Evolutionary conservation across 2,329 filamentous ascomycete species (phyloP), one percentile per base, ranked within the genome.

Genomic region (Trichoderma atroviride): DNA sequence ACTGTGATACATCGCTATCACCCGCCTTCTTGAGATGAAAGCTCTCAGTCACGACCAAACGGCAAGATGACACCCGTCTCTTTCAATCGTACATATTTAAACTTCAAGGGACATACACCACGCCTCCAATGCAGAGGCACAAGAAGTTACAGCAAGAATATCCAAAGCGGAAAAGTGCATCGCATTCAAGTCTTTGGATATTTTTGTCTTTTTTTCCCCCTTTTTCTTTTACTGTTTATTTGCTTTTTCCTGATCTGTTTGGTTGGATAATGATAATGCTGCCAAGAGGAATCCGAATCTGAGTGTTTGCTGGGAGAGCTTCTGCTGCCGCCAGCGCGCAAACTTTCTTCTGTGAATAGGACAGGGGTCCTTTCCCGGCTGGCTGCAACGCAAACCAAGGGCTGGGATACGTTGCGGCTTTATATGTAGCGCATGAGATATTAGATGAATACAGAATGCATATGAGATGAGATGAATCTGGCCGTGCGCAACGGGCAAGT

Each of bases 331-430:
- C 33, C 29, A 27, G 43, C 37, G 47, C 60, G 55, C 52, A 69
- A 70, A 57, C 60, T 53, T 62, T 52, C 47, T 37, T 62, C 50
- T 50, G 50, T 31, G 11, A 33, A 11, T n/a, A 13, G 70, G 55
- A 40, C 52, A 40, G 14, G 43, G 53, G 16, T 22, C 33, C 31
- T 52, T 40, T 58, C 53, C 57, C 50, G 29, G 61, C 37, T 50
- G 62, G 68, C 33, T 33, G 56, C 57, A 57, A 73, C 72, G 76
- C 75, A 74, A 74, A 82, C 79, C 80, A 81, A 81, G 80, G 76
- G 80, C 80, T 82, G 80, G 78, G 76, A 78, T 74, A 75, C 74
- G 75, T 76, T 77, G 72, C 50, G 22, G 43, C 56, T 40, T 73
- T 66, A 71, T 68, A 71, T 66, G 43, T 76, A 75, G 74, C 73